Conservation (phyloP, 169 alveolate species). For the Plasmodium relictum region DNA sequence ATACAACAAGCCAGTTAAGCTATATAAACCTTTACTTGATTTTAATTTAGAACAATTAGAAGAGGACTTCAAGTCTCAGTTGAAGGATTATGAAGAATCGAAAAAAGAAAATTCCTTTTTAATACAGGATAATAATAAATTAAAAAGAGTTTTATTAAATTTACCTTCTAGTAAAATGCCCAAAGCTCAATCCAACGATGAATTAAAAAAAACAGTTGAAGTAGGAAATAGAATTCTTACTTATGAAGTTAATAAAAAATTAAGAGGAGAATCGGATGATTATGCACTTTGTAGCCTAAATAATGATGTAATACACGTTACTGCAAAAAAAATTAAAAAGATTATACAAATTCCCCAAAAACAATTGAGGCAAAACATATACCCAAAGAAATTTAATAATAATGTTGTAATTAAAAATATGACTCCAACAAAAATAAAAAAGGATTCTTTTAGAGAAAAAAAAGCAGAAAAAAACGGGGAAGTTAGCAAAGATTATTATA, state of each 20-base stretch:
- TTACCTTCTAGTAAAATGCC: slow-evolving; percentile 58
- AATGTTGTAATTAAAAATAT: background rate
- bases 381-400: background rate
- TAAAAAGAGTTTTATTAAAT: slow-evolving; percentile 2
- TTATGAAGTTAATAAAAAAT: slow-evolving; percentile 13
- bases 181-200: slow-evolving; percentile 56
- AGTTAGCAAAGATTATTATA: slow-evolving; percentile 11
- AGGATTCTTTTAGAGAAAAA: background rate
- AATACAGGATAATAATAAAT: slow-evolving; percentile 25
- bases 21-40: slow-evolving; percentile 68
- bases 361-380: background rate
- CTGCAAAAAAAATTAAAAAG: slow-evolving; percentile 38
- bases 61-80: slow-evolving; percentile 6
- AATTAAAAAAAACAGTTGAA: slow-evolving; percentile 5
- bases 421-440: slow-evolving; percentile 24
- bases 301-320: slow-evolving; percentile 4
- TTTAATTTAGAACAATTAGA: slow-evolving; percentile 37
- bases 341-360: slow-evolving; percentile 48
- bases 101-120: slow-evolving; percentile 22
- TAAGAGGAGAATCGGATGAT: background rate
- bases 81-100: slow-evolving; percentile 15
- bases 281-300: slow-evolving; percentile 3
- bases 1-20: slow-evolving; percentile 17
- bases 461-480: background rate
- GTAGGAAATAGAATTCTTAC: slow-evolving; percentile 29